Conservation (phyloP, 805 yeast species). For the Saccharomycopsis oosterbeekiorum region DNA sequence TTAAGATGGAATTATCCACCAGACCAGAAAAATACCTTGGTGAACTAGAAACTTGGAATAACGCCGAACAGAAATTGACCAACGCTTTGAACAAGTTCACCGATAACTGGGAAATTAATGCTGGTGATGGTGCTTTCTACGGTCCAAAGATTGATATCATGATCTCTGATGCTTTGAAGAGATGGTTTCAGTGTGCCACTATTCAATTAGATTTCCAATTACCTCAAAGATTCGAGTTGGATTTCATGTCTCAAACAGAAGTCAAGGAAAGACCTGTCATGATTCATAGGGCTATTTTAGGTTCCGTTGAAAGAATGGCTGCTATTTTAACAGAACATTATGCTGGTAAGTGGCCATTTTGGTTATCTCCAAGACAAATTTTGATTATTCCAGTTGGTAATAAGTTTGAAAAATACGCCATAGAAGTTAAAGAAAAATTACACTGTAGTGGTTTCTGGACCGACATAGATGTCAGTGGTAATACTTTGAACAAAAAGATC, state of each 20-base stretch:
- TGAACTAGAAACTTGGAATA: constrained; percentile 87
- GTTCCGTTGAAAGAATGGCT: constrained; percentile 98
- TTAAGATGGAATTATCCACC: constrained; percentile 94
- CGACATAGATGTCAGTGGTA: constrained; percentile 88
- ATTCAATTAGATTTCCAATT: constrained; percentile 98
- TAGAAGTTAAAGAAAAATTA: constrained; percentile 58
- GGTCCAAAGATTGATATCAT: constrained; percentile 95
- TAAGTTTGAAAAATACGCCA: constrained; percentile 84
- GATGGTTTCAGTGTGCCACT: constrained; percentile 99
- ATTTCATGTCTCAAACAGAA: constrained; percentile 62
- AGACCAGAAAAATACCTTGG: constrained; percentile 97
- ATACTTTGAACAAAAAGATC: constrained; percentile 96
- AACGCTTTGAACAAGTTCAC: constrained; percentile 77
- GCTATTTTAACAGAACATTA: constrained; percentile 96
- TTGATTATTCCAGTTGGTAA: constrained; percentile 96
- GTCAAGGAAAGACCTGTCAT: constrained; percentile 75
- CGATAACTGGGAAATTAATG: constrained; percentile 87
- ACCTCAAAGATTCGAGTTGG: constrained; percentile 87
- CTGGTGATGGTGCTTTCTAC: constrained; percentile 95
- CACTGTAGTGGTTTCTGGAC: constrained; percentile 69
- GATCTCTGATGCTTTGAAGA: constrained; percentile 86
- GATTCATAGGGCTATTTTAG: constrained; percentile 98
- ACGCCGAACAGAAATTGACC: constrained; percentile 79
- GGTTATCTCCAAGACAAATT: constrained; percentile 99
- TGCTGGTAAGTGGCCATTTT: constrained; percentile 99